These are phyloP conservation scores for Myochromella boudieri DNA, from an alignment of 768 basidiomycete species.

Conservation along the genomic window DNA sequence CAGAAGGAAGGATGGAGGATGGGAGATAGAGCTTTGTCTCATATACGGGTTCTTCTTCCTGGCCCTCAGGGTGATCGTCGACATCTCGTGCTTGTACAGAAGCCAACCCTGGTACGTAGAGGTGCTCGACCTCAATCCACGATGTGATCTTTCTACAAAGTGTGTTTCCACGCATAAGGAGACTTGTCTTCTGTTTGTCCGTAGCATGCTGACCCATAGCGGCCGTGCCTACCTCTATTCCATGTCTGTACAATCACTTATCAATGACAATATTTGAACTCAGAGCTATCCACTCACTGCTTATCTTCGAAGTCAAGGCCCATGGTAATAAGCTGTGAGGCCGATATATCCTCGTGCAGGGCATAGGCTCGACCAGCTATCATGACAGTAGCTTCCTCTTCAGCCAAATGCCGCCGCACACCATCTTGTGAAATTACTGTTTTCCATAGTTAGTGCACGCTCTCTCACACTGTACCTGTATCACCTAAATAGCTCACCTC, in stretches of 20 bases:
- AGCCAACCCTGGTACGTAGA: constrained; percentile 15
- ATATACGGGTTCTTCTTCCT: not conserved
- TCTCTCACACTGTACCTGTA: not conserved
- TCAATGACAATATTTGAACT: not conserved
- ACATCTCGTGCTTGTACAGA: not conserved
- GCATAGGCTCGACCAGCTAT: no score
- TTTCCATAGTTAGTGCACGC: not conserved
- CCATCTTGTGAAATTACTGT: constrained; percentile 12
- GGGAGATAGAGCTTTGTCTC: constrained; percentile 10
- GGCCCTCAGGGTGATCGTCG: no score
- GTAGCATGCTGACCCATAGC: constrained; percentile 6
- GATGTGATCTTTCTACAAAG: constrained; percentile 11
- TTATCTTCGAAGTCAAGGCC: no score
- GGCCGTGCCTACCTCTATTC: not conserved
- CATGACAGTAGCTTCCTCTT: constrained; percentile 10
- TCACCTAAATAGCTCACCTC: constrained; percentile 6
- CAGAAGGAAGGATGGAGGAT: not conserved
- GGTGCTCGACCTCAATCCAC: constrained; percentile 17
- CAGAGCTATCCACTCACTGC: constrained; percentile 11
- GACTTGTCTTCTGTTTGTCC: constrained; percentile 1
- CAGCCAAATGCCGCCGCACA: constrained; percentile 11
- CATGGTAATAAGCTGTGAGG: constrained; percentile 8
- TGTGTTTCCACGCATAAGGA: constrained; percentile 5
- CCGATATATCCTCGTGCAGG: constrained; percentile 3
- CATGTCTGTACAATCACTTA: not conserved